A percentile compares a stretch with the other conserved stretches of the same genome.
These are phyloP conservation scores for Thelephora ganbajun DNA, from an alignment of 768 basidiomycete genomes.

Conservation along the genomic window DNA sequence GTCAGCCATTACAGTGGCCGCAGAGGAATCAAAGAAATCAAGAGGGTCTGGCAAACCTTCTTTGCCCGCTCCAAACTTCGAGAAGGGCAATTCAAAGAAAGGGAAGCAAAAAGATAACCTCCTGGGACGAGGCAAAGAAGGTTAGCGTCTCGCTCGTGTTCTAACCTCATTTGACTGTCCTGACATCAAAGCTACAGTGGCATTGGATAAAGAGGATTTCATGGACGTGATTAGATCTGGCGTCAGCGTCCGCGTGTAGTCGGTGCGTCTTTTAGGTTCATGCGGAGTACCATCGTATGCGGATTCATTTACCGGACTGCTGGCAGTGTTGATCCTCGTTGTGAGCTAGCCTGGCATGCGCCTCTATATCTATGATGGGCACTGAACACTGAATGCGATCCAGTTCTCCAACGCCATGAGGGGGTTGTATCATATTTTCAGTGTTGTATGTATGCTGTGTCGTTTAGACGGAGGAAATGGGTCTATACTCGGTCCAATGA, in stretches of 20 bases:
- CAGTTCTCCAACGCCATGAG: too few species aligned
- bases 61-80: conserved; percentile 47
- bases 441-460: conserved; percentile 6
- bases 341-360: too few species aligned
- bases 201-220: conserved; percentile 60
- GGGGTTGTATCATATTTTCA: too few species aligned
- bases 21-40: conserved; percentile 42
- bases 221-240: conserved; percentile 76
- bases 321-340: too few species aligned
- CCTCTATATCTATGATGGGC: too few species aligned
- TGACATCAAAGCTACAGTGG: conserved; percentile 21
- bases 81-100: conserved; percentile 35
- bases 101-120: conserved; percentile 39
- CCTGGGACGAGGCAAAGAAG: conserved; percentile 40
- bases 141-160: conserved; percentile 22
- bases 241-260: conserved; percentile 36
- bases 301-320: too few species aligned
- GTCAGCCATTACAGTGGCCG: conserved; percentile 32
- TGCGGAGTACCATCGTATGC: not conserved
- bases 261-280: conserved; percentile 1
- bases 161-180: conserved; percentile 1
- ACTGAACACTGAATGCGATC: too few species aligned
- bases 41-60: conserved; percentile 66
- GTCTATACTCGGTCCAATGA: too few species aligned
- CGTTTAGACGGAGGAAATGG: too few species aligned